Evolutionary conservation across 352 stramenopile genomes (phyloP).

Genomic region (Saprolegnia parasitica): DNA sequence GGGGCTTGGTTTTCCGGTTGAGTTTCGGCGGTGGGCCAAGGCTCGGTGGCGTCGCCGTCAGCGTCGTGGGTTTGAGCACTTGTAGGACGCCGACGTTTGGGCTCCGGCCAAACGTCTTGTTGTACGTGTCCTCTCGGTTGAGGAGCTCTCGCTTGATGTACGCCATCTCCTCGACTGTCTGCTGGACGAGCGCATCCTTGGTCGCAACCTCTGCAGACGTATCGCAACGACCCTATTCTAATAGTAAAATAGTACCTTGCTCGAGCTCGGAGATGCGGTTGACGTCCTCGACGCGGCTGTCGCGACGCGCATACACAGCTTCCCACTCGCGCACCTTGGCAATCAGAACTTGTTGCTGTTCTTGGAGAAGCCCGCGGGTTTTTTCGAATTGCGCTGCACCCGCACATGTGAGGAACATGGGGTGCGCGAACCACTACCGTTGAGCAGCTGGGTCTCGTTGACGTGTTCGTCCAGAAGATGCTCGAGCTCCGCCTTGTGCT

Average conservation of each 20-base stretch:
- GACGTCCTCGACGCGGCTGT: conserved; percentile 75
- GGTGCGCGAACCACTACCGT: too few species aligned
- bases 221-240: too few species aligned
- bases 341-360: conserved; percentile 48
- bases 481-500: conserved; percentile 58
- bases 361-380: conserved; percentile 44
- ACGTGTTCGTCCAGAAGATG: conserved; percentile 63
- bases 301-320: conserved; percentile 48
- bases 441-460: conserved; percentile 54
- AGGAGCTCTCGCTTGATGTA: conserved; percentile 90
- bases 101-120: conserved; percentile 84
- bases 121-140: conserved; percentile 92
- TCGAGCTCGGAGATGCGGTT: conserved; percentile 70
- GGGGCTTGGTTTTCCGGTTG: conserved; percentile 42
- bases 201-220: conserved; percentile 54
- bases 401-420: too few species aligned
- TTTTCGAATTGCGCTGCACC: conserved; percentile 74
- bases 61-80: conserved; percentile 63
- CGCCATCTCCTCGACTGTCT: conserved; percentile 85
- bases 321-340: conserved; percentile 50
- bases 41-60: conserved; percentile 28
- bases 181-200: conserved; percentile 61
- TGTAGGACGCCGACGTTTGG: conserved; percentile 87
- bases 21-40: conserved; percentile 32
- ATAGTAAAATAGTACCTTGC: too few species aligned